phyloP scores from a whole-genome alignment of 192 early-diverging fungal species.

The Spinellus fusiger region DNA sequence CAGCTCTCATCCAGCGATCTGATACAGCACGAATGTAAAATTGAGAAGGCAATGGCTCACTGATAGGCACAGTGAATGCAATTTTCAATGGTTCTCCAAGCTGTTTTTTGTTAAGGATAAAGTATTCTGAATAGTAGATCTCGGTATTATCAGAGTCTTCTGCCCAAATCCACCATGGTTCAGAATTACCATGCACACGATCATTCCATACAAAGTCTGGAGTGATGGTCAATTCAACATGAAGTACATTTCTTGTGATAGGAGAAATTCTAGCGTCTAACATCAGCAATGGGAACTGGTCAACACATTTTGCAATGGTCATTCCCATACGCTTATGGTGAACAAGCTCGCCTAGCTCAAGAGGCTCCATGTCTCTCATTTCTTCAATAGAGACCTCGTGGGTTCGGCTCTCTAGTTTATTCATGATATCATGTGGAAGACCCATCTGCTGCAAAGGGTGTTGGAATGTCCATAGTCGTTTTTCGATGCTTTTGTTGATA shows the following conservation, averaged over 20 bases:
- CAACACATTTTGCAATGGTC: slow-evolving; percentile 65
- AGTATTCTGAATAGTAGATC: slow-evolving; percentile 90
- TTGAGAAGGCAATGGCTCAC: slow-evolving; percentile 87
- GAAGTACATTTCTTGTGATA: slow-evolving; percentile 89
- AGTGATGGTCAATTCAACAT: slow-evolving; percentile 71
- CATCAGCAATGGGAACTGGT: slow-evolving; percentile 80
- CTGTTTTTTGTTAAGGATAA: slow-evolving; percentile 68
- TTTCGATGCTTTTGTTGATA: slow-evolving; percentile 96
- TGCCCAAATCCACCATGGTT: slow-evolving; percentile 97
- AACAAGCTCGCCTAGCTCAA: slow-evolving; percentile 85
- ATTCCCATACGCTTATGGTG: slow-evolving; percentile 73
- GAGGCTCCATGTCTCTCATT: slow-evolving; percentile 79
- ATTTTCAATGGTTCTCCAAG: slow-evolving; percentile 63
- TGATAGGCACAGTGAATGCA: slow-evolving; percentile 86
- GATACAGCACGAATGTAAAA: slow-evolving; percentile 91
- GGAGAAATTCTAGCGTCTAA: slow-evolving; percentile 82
- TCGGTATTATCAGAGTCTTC: slow-evolving; percentile 86
- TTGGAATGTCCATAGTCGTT: slow-evolving; percentile 93
- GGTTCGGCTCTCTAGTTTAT: slow-evolving; percentile 68
- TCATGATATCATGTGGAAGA: slow-evolving; percentile 78
- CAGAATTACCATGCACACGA: slow-evolving; percentile 80
- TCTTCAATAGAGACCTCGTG: slow-evolving; percentile 86
- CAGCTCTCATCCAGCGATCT: slow-evolving; percentile 93
- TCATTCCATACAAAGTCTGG: slow-evolving; percentile 95
- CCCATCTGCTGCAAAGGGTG: slow-evolving; percentile 90